Percentiles rank a stretch among this genome's conserved stretches.
phyloP scores from a whole-genome alignment of 805 yeast genomes.

The Naumovozyma dairenensis region DNA sequence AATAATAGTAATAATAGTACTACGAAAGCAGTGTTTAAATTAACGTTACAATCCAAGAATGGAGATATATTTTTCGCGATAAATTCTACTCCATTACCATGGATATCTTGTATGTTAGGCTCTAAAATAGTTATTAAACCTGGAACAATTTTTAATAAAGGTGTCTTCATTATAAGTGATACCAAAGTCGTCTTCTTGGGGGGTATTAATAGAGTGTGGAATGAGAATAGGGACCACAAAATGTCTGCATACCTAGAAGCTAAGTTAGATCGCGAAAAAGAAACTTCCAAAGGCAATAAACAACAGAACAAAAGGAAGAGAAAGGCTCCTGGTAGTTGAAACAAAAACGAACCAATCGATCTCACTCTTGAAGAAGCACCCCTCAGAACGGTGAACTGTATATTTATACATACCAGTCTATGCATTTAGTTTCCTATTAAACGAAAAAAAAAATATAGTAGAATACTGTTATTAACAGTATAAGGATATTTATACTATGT shows the following conservation, averaged over 20 bases:
- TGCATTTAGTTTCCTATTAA: too few relatives aligned
- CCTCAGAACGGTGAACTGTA: too few relatives aligned
- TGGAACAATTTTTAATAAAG: constrained; percentile 40
- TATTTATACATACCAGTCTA: too few relatives aligned
- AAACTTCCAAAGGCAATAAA: background rate
- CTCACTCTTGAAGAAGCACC: too few relatives aligned
- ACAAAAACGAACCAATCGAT: too few relatives aligned
- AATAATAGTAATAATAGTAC: constrained; percentile 1
- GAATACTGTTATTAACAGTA: too few relatives aligned
- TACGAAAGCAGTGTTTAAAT: constrained; percentile 34
- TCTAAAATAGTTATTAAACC: constrained; percentile 43
- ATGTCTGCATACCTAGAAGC: constrained; percentile 24
- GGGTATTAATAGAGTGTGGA: constrained; percentile 34
- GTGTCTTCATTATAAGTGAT: constrained; percentile 31
- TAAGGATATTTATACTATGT: background rate
- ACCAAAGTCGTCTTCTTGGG: constrained; percentile 28
- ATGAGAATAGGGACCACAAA: constrained; percentile 26
- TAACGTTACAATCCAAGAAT: constrained; percentile 45
- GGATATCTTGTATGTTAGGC: constrained; percentile 44
- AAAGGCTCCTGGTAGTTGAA: constrained; percentile 5
- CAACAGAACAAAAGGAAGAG: constrained; percentile 9
- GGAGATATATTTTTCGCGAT: constrained; percentile 48
- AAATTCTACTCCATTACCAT: constrained; percentile 44
- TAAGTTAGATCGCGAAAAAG: constrained; percentile 16
- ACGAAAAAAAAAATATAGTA: too few relatives aligned